Conservation (phyloP, 2,329 filamentous ascomycete genomes). For the Botrytis paeoniae region DNA sequence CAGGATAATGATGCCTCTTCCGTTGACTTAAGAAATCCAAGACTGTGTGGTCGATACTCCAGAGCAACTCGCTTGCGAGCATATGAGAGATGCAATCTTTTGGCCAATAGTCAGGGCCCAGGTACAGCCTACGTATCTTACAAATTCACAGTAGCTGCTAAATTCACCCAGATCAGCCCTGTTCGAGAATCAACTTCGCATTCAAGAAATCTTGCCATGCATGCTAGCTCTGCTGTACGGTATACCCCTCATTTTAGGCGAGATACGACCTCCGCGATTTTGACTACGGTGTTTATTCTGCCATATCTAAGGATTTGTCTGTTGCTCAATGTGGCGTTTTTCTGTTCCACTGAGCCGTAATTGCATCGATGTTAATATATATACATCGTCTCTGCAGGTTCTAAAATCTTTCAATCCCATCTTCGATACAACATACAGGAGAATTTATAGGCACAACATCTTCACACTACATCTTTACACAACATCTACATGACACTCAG, state of each 20-base stretch:
- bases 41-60: not conserved
- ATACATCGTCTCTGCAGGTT: not conserved
- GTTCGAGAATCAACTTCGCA: too few relatives aligned
- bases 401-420: not conserved
- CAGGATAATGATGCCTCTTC: not conserved
- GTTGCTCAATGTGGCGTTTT: too few relatives aligned
- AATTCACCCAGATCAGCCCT: not conserved
- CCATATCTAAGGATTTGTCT: too few relatives aligned
- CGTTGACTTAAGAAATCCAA: not conserved
- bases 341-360: not conserved
- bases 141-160: not conserved
- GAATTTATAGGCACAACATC: not conserved
- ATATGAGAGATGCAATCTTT: not conserved
- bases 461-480: not conserved
- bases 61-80: not conserved
- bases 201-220: too few relatives aligned
- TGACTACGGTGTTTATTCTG: too few relatives aligned
- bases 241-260: too few relatives aligned
- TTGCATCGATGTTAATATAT: not conserved
- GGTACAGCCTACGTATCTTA: too few relatives aligned
- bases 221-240: too few relatives aligned
- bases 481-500: not conserved
- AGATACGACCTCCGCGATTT: too few relatives aligned
- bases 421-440: not conserved
- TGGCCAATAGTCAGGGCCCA: too few relatives aligned